A percentile compares a stretch with the other conserved stretches of the same genome.
Evolutionary conservation across 1,139 yeast genomes (phyloP).

Genomic region (Pichia terricola): DNA sequence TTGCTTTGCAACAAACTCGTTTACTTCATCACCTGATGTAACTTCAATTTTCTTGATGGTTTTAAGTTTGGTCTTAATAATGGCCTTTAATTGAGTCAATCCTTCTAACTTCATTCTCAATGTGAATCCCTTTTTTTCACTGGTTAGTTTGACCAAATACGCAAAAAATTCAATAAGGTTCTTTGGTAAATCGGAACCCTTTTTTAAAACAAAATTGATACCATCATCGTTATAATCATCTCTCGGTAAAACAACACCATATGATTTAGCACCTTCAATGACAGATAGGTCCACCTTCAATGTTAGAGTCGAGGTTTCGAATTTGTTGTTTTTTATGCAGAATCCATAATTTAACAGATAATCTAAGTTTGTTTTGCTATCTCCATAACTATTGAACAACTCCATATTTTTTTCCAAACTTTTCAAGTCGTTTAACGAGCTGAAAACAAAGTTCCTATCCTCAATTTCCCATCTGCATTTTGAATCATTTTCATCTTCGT

Average conservation of each 20-base stretch:
- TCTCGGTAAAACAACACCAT: conserved; percentile 27
- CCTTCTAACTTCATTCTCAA: conserved; percentile 53
- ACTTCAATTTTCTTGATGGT: conserved; percentile 24
- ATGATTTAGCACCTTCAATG: conserved; percentile 15
- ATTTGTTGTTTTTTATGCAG: conserved; percentile 47
- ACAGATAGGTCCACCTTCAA: conserved; percentile 16
- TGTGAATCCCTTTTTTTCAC: conserved; percentile 27
- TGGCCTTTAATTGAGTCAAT: conserved; percentile 42
- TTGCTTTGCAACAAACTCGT: conserved; percentile 17
- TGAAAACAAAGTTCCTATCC: conserved; percentile 22
- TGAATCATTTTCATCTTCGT: conserved; percentile 37
- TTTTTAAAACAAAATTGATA: conserved; percentile 16
- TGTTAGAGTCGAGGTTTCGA: conserved; percentile 49
- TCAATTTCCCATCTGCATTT: conserved; percentile 55
- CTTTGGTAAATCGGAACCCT: conserved; percentile 30
- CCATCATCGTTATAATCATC: conserved; percentile 32
- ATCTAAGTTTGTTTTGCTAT: conserved; percentile 69
- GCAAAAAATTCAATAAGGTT: conserved; percentile 43
- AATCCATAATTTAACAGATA: conserved; percentile 61
- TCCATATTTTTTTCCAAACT: conserved; percentile 36
- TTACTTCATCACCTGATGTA: conserved; percentile 4
- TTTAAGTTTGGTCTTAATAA: conserved; percentile 39
- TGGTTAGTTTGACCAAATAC: conserved; percentile 34
- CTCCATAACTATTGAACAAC: conserved; percentile 74
- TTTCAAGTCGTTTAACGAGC: conserved; percentile 22